phyloP scores from a whole-genome alignment of 1,284 basidiomycete genomes.

The Apiotrichum montevideense region DNA sequence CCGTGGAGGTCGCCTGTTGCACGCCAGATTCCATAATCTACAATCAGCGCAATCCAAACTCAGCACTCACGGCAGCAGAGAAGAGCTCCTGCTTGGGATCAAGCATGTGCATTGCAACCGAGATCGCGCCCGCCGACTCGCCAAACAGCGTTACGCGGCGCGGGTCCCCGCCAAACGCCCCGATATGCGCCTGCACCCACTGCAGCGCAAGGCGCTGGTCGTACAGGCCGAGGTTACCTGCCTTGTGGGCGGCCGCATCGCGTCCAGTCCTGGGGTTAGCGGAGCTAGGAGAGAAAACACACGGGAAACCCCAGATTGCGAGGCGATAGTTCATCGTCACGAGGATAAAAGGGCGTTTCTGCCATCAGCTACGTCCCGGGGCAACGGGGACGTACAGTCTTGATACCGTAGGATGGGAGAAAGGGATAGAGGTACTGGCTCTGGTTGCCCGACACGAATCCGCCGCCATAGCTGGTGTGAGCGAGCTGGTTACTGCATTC shows the following conservation, averaged over 20 bases:
- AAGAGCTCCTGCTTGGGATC: constrained; percentile 34
- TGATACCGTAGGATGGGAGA: constrained; percentile 10
- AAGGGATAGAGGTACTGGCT: constrained; percentile 21
- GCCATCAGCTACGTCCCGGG: neutral
- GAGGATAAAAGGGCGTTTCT: constrained; percentile 43
- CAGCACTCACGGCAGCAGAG: constrained; percentile 2
- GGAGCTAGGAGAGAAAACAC: neutral
- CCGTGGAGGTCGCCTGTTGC: constrained; percentile 29
- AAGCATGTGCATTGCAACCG: constrained; percentile 33
- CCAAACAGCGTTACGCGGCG: constrained; percentile 41
- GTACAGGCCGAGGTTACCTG: constrained; percentile 44
- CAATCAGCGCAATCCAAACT: constrained; percentile 19
- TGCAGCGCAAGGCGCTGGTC: constrained; percentile 50
- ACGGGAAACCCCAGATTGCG: constrained; percentile 48
- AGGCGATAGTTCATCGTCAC: constrained; percentile 50
- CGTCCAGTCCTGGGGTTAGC: constrained; percentile 23
- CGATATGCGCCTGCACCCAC: constrained; percentile 51
- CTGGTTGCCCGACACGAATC: constrained; percentile 22
- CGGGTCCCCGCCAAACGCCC: constrained; percentile 50
- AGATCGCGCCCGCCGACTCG: constrained; percentile 43
- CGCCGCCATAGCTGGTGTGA: constrained; percentile 36
- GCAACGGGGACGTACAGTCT: constrained; percentile 6
- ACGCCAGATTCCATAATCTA: constrained; percentile 47
- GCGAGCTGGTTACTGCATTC: neutral
- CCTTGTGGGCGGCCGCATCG: constrained; percentile 32